Conservation (phyloP, 2,329 filamentous ascomycete species). For the Colletotrichum noveboracense region DNA sequence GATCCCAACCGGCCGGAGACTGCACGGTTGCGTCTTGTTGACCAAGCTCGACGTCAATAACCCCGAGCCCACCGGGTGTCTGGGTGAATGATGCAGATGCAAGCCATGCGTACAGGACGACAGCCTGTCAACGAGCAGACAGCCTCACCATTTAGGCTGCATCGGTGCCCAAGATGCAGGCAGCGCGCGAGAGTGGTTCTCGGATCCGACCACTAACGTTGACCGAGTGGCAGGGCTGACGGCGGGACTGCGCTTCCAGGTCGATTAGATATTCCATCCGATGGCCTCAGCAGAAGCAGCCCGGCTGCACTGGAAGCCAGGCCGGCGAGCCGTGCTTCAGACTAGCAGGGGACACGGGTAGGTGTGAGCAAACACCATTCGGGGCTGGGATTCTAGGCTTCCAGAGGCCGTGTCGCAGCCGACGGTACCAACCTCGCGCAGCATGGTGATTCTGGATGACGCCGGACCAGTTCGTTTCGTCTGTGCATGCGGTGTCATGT, state of each 20-base stretch:
- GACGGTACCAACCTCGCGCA: not conserved
- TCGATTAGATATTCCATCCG: not conserved
- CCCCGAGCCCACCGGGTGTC: conserved; percentile 12
- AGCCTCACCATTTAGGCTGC: conserved; percentile 25
- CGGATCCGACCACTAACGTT: not conserved
- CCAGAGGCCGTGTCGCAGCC: not conserved
- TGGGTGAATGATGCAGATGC: conserved; percentile 5
- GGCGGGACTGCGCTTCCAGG: not conserved
- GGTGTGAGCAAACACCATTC: not conserved
- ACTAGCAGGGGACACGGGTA: not conserved
- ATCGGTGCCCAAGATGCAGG: conserved; percentile 20
- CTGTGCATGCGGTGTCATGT: conserved; percentile 1
- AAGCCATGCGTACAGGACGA: not conserved
- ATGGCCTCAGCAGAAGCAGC: not conserved
- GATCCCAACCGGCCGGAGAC: not conserved
- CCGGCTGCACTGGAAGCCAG: not conserved
- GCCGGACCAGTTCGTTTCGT: not conserved
- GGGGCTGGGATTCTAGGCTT: not conserved
- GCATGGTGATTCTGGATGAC: not conserved
- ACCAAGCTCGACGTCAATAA: not conserved
- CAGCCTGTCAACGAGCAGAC: conserved; percentile 13
- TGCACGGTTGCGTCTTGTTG: not conserved
- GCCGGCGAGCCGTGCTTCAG: not conserved
- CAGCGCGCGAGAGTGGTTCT: not conserved
- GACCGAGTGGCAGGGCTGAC: conserved; percentile 1